A percentile compares a stretch with the other conserved stretches of the same genome.
Evolutionary conservation across 179 eudicot genomes (phyloP).

Genomic region (Beta corolliflora): DNA sequence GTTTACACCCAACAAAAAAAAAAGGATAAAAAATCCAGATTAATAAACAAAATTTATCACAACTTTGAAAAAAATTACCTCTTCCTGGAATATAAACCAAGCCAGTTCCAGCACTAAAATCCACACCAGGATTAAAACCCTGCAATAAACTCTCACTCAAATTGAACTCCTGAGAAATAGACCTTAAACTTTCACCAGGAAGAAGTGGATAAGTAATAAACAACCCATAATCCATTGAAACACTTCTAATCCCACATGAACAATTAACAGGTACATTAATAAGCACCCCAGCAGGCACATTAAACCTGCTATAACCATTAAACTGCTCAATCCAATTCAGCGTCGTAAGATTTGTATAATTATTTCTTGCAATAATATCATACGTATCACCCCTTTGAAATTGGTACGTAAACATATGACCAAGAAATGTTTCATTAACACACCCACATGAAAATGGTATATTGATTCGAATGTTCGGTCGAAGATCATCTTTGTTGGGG

Average conservation of each 20-base stretch:
- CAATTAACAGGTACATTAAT: conserved; percentile 64
- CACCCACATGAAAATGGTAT: conserved; percentile 65
- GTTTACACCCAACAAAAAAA: not conserved
- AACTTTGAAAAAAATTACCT: conserved; percentile 37
- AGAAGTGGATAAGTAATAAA: conserved; percentile 70
- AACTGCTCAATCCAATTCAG: conserved; percentile 25
- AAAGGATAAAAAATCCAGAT: not conserved
- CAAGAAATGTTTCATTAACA: conserved; percentile 42
- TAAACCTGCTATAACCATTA: conserved; percentile 35
- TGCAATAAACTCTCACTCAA: conserved; percentile 44
- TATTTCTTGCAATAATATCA: conserved; percentile 30
- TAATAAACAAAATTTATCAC: not conserved
- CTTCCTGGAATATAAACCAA: conserved; percentile 65
- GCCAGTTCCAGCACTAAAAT: conserved; percentile 55
- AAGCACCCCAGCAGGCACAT: conserved; percentile 28
- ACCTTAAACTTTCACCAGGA: conserved; percentile 45
- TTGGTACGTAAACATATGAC: conserved; percentile 42
- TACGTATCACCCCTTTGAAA: conserved; percentile 42
- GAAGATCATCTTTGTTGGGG: conserved; percentile 28
- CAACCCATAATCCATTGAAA: conserved; percentile 63
- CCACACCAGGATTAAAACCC: conserved; percentile 49
- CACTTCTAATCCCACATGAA: conserved; percentile 59
- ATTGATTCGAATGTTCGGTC: conserved; percentile 28
- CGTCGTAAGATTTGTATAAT: conserved; percentile 48
- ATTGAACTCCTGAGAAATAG: conserved; percentile 38